A percentile compares a stretch with the other conserved stretches of the same genome.
These are phyloP conservation scores for Raffaelea albimanens DNA, from an alignment of 2,329 filamentous ascomycete genomes.

Conservation along the genomic window DNA sequence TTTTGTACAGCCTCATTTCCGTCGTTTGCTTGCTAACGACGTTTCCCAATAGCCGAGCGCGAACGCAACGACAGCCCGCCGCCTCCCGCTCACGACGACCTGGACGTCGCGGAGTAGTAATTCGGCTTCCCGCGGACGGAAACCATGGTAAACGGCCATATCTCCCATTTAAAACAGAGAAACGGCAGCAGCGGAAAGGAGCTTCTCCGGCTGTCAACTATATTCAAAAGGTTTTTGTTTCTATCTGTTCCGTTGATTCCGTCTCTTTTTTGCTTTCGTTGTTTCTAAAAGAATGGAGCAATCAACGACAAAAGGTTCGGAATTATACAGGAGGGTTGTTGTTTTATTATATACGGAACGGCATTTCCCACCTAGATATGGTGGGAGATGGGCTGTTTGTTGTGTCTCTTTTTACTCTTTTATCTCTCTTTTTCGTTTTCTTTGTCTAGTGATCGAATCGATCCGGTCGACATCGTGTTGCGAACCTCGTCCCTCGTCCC, in stretches of 20 bases:
- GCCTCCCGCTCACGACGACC: conserved; percentile 79
- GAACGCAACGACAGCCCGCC: conserved; percentile 58
- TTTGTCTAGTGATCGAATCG: conserved; percentile 11
- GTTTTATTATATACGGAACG: no score
- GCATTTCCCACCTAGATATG: no score
- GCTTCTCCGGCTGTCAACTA: no score
- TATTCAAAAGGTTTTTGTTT: neutral
- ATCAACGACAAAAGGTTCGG: no score
- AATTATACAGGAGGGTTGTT: no score
- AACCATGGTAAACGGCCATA: no score
- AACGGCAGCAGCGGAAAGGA: no score
- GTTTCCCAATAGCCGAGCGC: conserved; percentile 4
- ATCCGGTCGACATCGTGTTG: conserved; percentile 3
- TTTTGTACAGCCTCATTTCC: conserved; percentile 4
- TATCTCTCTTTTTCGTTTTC: conserved; percentile 1
- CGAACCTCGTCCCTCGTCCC: neutral
- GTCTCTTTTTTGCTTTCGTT: neutral
- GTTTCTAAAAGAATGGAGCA: neutral
- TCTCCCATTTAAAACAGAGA: no score
- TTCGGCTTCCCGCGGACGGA: neutral
- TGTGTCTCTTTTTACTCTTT: neutral
- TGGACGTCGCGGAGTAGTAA: conserved; percentile 78
- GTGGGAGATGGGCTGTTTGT: no score
- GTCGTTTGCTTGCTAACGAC: conserved; percentile 24
- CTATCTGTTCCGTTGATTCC: neutral